Evolutionary conservation across 176 grass and related monocot species (phyloP), one percentile per base, ranked within the genome.

Genomic region (Juncus effusus): DNA sequence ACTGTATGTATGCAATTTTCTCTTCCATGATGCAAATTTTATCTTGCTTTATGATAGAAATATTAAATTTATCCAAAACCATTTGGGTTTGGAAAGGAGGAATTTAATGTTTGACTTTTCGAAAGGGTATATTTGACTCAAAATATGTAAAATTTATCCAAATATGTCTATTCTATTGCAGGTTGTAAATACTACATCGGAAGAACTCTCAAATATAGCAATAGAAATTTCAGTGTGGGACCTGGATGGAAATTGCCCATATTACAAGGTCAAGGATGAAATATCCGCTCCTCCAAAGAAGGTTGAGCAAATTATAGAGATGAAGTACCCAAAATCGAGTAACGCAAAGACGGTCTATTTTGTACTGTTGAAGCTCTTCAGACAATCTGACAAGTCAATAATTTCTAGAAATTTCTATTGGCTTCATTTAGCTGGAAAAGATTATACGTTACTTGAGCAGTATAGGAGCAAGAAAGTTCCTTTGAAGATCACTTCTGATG

Each of bases 371-470:
- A 97, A 93, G 62, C 88, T 97, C 41, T 86, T 93, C 78, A 86
- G 73, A 73, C 6, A 73, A 3, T 89, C 82, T 65, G 83, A 97
- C 70, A 89, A 60, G 15, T 16, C 53, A 13, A 72, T 82, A 61
- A 41, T 97, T 35, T 97, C 85, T 53, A 79, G 94, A 58, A 97
- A 97, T 75, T 93, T 97, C 39, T 97, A 97, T 75, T 97, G 94
- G 88, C 59, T 97, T 36, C 94, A 82, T 80, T 78, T 89, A 57
- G 83, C 94, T 67, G 85, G 94, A 9, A 76, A 75, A 64, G 85
- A 93, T 77, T 97, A 84, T 58, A 97, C 65, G 64, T 70, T 82
- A 68, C 75, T 97, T 13, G 94, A 82, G 68, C 54, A 75, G 3
- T 92, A 92, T 62, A 73, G 77, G 37, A 79, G 58, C 49, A 93